These are phyloP conservation scores for Priceomyces fermenticarens DNA, from an alignment of 805 yeast species.

Conservation along the genomic window DNA sequence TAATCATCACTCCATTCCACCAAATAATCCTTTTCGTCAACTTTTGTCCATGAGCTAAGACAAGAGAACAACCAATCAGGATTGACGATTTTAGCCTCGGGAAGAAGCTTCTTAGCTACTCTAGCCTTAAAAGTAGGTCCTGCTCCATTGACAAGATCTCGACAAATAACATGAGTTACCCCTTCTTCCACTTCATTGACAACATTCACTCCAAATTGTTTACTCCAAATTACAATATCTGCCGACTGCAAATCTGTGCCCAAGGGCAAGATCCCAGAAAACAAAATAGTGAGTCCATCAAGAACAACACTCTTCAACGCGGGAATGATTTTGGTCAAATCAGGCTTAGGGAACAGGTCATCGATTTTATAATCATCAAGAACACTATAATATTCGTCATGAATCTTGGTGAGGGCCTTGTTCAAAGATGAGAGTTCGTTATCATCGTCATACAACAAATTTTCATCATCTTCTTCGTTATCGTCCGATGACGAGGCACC, in stretches of 20 bases:
- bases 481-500: constrained; percentile 16
- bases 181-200: constrained; percentile 64
- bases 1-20: constrained; percentile 50
- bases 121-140: constrained; percentile 76
- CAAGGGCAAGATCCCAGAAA: constrained; percentile 89
- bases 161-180: constrained; percentile 88
- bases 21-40: constrained; percentile 57
- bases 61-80: constrained; percentile 93
- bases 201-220: constrained; percentile 86
- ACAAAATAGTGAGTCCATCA: constrained; percentile 63
- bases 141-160: constrained; percentile 50
- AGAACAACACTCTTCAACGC: constrained; percentile 68
- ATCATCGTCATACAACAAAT: constrained; percentile 75
- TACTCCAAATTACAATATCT: constrained; percentile 89
- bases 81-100: constrained; percentile 70
- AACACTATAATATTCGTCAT: constrained; percentile 58
- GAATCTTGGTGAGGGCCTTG: constrained; percentile 61
- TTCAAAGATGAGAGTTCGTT: constrained; percentile 66
- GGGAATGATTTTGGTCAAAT: constrained; percentile 70
- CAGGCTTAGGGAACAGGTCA: constrained; percentile 40
- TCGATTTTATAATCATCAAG: constrained; percentile 27
- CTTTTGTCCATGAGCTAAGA: constrained; percentile 71
- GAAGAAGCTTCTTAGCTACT: constrained; percentile 63
- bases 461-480: constrained; percentile 38
- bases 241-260: constrained; percentile 70